These are phyloP conservation scores for Paulownia fortunei DNA, from an alignment of 257 asterid genomes.

Conservation along the genomic window DNA sequence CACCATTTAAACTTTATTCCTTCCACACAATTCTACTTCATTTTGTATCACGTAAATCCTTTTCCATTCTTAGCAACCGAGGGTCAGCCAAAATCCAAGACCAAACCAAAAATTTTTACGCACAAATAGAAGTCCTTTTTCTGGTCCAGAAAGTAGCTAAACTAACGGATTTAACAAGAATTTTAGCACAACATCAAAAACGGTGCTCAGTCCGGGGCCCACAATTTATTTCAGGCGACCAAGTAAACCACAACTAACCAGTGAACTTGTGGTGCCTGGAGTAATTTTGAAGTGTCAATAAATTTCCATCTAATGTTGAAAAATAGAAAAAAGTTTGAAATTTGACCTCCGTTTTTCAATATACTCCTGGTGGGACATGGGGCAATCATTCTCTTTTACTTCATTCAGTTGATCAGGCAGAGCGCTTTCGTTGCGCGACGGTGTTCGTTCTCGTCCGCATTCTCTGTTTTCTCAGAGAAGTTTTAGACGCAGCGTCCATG, in stretches of 20 bases:
- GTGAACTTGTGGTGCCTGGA: no score
- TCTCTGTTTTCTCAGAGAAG: not conserved
- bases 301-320: not conserved
- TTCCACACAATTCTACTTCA: not conserved
- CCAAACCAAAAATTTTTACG: not conserved
- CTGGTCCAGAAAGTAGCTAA: not conserved
- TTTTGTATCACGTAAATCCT: not conserved
- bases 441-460: conserved; percentile 71
- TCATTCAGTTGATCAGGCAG: conserved; percentile 34
- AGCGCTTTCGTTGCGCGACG: conserved; percentile 53
- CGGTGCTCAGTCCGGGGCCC: not conserved
- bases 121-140: not conserved
- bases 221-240: not conserved
- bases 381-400: conserved; percentile 50
- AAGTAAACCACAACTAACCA: not conserved
- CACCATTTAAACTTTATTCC: not conserved
- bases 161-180: not conserved
- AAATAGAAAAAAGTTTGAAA: not conserved
- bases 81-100: not conserved
- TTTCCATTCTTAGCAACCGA: not conserved
- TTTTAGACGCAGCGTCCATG: conserved; percentile 61
- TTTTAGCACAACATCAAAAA: not conserved
- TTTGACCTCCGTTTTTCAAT: conserved; percentile 66
- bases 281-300: not conserved
- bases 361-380: conserved; percentile 83